Evolutionary conservation across 176 grass and related monocot species (phyloP).

Genomic region (Ananas comosus): DNA sequence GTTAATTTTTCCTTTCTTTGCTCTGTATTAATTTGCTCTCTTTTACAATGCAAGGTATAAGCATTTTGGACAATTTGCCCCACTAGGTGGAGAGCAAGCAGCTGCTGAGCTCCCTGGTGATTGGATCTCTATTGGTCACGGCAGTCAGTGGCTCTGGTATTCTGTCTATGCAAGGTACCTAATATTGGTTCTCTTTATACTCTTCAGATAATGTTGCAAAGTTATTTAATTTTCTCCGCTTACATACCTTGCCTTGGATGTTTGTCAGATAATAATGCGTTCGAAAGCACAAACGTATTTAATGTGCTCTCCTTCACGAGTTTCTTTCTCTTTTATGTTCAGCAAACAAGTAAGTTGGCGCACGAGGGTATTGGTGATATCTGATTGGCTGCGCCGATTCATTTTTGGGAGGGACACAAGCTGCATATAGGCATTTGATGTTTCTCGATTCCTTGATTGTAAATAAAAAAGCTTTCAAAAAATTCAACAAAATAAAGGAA

Average conservation of each 20-base stretch:
- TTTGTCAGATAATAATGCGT: background rate
- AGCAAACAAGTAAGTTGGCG: slow-evolving; percentile 98
- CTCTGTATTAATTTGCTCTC: slow-evolving; percentile 20
- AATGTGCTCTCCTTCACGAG: background rate
- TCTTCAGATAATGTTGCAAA: background rate
- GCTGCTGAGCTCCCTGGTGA: slow-evolving; percentile 88
- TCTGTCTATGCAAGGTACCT: slow-evolving; percentile 81
- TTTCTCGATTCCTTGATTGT: background rate
- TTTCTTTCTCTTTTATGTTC: slow-evolving; percentile 15
- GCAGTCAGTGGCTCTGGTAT: slow-evolving; percentile 93
- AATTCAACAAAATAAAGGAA: background rate
- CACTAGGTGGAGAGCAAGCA: slow-evolving; percentile 81
- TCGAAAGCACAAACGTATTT: background rate
- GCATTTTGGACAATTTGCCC: slow-evolving; percentile 85
- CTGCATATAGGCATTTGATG: slow-evolving; percentile 35
- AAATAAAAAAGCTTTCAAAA: background rate
- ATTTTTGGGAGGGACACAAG: slow-evolving; percentile 86
- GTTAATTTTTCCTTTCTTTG: too few species aligned
- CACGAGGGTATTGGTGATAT: slow-evolving; percentile 73
- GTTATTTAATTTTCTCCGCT: background rate
- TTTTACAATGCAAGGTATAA: slow-evolving; percentile 53
- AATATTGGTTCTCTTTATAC: background rate
- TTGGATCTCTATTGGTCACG: slow-evolving; percentile 85
- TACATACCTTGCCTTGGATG: background rate
- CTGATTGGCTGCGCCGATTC: slow-evolving; percentile 80